These are phyloP conservation scores for Baudoinia panamericana DNA, from an alignment of 495 filamentous ascomycete genomes.

Conservation along the genomic window DNA sequence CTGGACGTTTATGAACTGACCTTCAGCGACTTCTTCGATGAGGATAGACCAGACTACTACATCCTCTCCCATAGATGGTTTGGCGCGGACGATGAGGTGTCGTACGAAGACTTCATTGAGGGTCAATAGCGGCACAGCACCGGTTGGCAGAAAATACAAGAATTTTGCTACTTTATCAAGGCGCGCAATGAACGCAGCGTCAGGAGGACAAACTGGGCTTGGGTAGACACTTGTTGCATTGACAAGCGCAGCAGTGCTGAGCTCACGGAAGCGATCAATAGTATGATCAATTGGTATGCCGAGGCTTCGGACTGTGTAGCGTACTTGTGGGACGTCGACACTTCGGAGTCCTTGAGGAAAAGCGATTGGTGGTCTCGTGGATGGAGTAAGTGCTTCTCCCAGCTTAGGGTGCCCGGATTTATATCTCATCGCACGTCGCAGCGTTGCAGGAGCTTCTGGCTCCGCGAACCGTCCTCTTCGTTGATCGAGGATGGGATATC, in stretches of 20 bases:
- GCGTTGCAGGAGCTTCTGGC: constrained; percentile 19
- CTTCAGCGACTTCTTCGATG: constrained; percentile 8
- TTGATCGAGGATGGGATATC: neutral
- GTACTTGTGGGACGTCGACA: constrained; percentile 9
- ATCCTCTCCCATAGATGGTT: constrained; percentile 12
- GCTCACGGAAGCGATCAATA: constrained; percentile 19
- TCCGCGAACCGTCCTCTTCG: constrained; percentile 7
- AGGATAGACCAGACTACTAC: neutral
- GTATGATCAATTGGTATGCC: constrained; percentile 14
- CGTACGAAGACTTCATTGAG: constrained; percentile 6
- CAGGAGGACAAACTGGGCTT: constrained; percentile 5
- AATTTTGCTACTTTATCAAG: neutral
- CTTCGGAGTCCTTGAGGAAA: neutral
- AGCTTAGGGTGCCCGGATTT: no score
- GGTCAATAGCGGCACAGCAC: neutral
- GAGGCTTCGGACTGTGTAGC: constrained; percentile 9
- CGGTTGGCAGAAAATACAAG: neutral
- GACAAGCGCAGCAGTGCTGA: constrained; percentile 17
- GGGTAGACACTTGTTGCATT: constrained; percentile 21
- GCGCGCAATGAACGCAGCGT: no score
- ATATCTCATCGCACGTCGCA: no score
- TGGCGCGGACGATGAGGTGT: constrained; percentile 6
- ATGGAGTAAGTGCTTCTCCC: no score
- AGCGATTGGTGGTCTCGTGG: constrained; percentile 14
- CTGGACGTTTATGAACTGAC: no score